phyloP scores from a whole-genome alignment of 106 monocot species.

The Dioscorea zingiberensis region DNA sequence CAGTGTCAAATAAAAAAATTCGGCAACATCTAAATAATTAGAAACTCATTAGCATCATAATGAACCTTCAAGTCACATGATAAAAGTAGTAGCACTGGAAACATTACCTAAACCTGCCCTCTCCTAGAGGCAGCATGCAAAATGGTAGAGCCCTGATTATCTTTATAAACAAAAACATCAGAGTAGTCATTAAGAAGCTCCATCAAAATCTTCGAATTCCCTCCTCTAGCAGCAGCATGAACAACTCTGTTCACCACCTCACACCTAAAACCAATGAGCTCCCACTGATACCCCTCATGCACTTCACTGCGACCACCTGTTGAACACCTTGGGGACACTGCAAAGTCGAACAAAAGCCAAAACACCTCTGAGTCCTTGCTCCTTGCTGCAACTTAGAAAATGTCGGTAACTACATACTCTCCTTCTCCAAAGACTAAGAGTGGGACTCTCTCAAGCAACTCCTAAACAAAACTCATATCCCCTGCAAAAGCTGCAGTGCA shows the following conservation, averaged over 20 bases:
- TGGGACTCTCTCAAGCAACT: slow-evolving; percentile 47
- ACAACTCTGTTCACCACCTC: slow-evolving; percentile 76
- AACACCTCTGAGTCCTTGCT: slow-evolving; percentile 57
- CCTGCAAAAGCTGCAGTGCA: slow-evolving; percentile 82
- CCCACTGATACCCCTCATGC: background rate
- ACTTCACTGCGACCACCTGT: background rate
- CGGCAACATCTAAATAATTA: too few relatives aligned
- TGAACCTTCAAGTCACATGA: too few relatives aligned
- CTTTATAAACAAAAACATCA: slow-evolving; percentile 56
- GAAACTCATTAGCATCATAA: too few relatives aligned
- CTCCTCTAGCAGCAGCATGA: slow-evolving; percentile 82
- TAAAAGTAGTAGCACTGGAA: background rate
- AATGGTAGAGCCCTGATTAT: slow-evolving; percentile 65
- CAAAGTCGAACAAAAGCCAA: slow-evolving; percentile 41
- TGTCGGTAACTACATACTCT: slow-evolving; percentile 86
- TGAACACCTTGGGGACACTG: slow-evolving; percentile 22
- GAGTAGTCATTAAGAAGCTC: slow-evolving; percentile 44
- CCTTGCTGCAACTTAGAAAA: slow-evolving; percentile 88
- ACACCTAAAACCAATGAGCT: slow-evolving; percentile 26
- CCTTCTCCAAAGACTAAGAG: slow-evolving; percentile 92
- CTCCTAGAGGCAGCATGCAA: slow-evolving; percentile 77
- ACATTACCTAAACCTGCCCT: slow-evolving; percentile 83
- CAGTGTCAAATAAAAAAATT: too few relatives aligned
- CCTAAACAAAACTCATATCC: slow-evolving; percentile 41
- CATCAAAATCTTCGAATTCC: slow-evolving; percentile 62